Conservation (phyloP, 371 early-diverging fungal genomes). For the Mucor velutinosus region DNA sequence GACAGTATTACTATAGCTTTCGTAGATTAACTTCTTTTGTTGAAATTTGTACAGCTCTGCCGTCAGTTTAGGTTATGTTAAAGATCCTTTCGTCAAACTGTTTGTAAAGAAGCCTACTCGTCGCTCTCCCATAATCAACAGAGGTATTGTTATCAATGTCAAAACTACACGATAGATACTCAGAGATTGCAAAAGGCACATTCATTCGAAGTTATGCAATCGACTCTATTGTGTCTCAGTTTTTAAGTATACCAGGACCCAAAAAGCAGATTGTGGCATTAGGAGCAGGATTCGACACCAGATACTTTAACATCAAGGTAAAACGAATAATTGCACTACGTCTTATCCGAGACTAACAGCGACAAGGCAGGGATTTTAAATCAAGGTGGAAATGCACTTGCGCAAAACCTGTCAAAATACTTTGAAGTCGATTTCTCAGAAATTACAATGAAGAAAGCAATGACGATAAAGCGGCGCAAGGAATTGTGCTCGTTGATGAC, state of each 20-base stretch:
- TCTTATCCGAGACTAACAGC: neutral
- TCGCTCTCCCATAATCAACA: slow-evolving; percentile 91
- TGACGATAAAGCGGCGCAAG: slow-evolving; percentile 62
- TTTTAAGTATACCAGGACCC: slow-evolving; percentile 43
- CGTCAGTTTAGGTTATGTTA: slow-evolving; percentile 75
- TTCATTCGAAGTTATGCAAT: slow-evolving; percentile 74
- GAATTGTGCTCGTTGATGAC: slow-evolving; percentile 56
- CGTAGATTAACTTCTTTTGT: neutral
- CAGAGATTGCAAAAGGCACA: slow-evolving; percentile 48
- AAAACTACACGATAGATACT: neutral
- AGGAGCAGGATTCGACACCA: slow-evolving; percentile 93
- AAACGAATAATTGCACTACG: neutral
- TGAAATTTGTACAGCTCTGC: slow-evolving; percentile 69
- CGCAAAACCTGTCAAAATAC: slow-evolving; percentile 39
- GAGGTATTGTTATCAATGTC: slow-evolving; percentile 54
- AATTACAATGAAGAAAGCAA: slow-evolving; percentile 78
- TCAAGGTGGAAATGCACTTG: neutral
- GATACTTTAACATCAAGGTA: slow-evolving; percentile 83
- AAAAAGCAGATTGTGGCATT: slow-evolving; percentile 78
- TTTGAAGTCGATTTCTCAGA: slow-evolving; percentile 95
- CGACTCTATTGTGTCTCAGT: slow-evolving; percentile 65
- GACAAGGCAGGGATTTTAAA: slow-evolving; percentile 16
- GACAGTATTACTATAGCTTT: neutral
- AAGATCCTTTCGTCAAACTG: slow-evolving; percentile 74
- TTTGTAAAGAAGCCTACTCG: slow-evolving; percentile 73